Conservation (phyloP, 164 flowering plant species). For the Nelumbo lutea region DNA sequence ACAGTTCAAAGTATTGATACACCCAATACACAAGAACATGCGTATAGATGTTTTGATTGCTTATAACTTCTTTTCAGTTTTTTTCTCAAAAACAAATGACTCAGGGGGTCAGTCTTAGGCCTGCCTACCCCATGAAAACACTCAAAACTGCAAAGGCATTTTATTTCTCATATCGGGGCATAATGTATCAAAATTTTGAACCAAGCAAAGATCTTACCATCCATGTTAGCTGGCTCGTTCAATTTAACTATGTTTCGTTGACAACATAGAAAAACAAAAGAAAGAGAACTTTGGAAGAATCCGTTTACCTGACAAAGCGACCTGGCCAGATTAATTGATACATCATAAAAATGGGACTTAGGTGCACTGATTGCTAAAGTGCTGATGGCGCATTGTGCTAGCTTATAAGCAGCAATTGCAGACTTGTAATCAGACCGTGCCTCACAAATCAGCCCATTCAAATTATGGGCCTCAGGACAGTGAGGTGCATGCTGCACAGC, state of each 20-base stretch:
- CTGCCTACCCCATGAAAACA: no score
- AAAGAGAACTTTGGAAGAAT: neutral
- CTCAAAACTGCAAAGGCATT: no score
- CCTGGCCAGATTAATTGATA: slow-evolving; percentile 79
- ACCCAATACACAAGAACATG: no score
- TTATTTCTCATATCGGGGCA: no score
- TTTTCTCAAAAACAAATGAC: no score
- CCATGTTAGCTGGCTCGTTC: no score
- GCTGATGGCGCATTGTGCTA: slow-evolving; percentile 50
- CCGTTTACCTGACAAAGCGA: slow-evolving; percentile 54
- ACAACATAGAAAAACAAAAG: neutral
- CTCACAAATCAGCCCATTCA: slow-evolving; percentile 73
- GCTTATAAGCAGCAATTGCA: slow-evolving; percentile 60
- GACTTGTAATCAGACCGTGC: slow-evolving; percentile 59
- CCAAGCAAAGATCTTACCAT: no score
- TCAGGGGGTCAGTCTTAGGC: no score
- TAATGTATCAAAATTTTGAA: no score
- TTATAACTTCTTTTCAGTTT: no score
- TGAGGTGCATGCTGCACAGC: slow-evolving; percentile 81
- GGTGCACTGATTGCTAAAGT: slow-evolving; percentile 21
- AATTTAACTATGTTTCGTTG: neutral
- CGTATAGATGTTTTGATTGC: no score
- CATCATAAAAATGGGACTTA: slow-evolving; percentile 37
- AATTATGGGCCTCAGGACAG: slow-evolving; percentile 80
- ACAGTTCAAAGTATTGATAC: no score